phyloP scores from a whole-genome alignment of 495 filamentous ascomycete species.

The Penicillium coprophilum region DNA sequence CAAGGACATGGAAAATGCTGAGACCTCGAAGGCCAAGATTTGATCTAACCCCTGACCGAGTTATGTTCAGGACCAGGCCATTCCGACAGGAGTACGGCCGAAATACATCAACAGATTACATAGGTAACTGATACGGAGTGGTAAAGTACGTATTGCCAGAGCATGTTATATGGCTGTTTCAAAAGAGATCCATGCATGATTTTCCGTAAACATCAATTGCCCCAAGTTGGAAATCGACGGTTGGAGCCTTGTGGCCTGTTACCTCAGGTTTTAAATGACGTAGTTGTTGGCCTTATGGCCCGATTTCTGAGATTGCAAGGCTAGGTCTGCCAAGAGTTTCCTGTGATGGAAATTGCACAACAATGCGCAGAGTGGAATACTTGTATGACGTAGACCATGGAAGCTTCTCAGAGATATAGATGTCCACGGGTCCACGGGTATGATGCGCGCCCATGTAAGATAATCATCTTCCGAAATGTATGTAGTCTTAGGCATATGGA shows the following conservation, averaged over 20 bases:
- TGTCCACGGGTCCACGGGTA: too few relatives aligned
- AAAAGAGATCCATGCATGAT: background rate
- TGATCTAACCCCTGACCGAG: constrained; percentile 1
- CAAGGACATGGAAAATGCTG: constrained; percentile 8
- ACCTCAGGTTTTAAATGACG: background rate
- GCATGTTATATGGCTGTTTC: background rate
- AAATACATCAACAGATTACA: background rate
- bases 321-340: background rate
- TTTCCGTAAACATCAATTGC: background rate
- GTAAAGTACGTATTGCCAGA: background rate
- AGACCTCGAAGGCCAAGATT: constrained; percentile 18
- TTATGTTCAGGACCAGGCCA: background rate
- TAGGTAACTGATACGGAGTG: background rate
- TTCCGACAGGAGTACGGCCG: background rate
- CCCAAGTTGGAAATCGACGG: background rate
- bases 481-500: too few relatives aligned
- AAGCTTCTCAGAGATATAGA: too few relatives aligned
- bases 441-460: too few relatives aligned
- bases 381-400: too few relatives aligned
- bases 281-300: background rate
- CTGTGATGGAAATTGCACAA: background rate
- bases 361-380: too few relatives aligned
- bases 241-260: background rate
- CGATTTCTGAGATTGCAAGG: background rate
- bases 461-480: too few relatives aligned